phyloP scores from a whole-genome alignment of 495 filamentous ascomycete genomes.

The Penicillium robsamsonii region DNA sequence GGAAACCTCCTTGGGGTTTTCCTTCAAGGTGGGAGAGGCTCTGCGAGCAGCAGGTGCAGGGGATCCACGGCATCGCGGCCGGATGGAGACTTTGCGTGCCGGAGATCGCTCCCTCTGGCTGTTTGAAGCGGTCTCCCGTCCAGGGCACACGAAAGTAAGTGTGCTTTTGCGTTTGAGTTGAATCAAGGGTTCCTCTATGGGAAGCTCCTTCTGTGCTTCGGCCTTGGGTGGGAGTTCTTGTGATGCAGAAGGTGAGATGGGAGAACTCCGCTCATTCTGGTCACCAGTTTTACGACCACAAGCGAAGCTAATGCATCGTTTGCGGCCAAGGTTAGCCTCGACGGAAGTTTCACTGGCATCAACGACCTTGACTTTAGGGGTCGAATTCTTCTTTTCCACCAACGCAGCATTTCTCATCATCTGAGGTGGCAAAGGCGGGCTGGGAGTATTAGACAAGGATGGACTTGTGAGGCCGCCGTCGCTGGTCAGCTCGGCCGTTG shows the following conservation, averaged over 20 bases:
- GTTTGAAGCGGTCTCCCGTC: slow-evolving; percentile 31
- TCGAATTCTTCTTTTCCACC: slow-evolving; percentile 28
- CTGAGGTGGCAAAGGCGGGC: slow-evolving; percentile 65
- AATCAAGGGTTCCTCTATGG: slow-evolving; percentile 16
- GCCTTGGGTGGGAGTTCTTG: slow-evolving; percentile 11
- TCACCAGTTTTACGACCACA: slow-evolving; percentile 55
- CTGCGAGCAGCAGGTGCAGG: slow-evolving; percentile 52
- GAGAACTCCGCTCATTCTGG: slow-evolving; percentile 22
- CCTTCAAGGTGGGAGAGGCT: slow-evolving; percentile 32
- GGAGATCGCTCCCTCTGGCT: slow-evolving; percentile 32
- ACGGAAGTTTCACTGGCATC: slow-evolving; percentile 43
- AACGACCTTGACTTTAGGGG: slow-evolving; percentile 37
- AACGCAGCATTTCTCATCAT: slow-evolving; percentile 27
- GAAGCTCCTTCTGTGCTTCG: slow-evolving; percentile 11
- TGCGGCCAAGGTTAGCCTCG: slow-evolving; percentile 62
- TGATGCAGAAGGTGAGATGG: slow-evolving; percentile 13
- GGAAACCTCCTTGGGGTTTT: slow-evolving; percentile 5
- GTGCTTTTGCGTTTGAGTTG: slow-evolving; percentile 52
- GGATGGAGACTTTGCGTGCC: slow-evolving; percentile 29
- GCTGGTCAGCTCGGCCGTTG: slow-evolving; percentile 84
- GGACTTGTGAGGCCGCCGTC: slow-evolving; percentile 91
- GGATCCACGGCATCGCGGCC: slow-evolving; percentile 42
- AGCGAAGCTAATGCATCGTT: slow-evolving; percentile 90
- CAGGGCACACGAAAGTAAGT: slow-evolving; percentile 62
- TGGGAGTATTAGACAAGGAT: slow-evolving; percentile 81